A percentile compares a stretch with the other conserved stretches of the same genome.
phyloP scores from a whole-genome alignment of 2,329 filamentous ascomycete genomes.

The Xylaria arbuscula region DNA sequence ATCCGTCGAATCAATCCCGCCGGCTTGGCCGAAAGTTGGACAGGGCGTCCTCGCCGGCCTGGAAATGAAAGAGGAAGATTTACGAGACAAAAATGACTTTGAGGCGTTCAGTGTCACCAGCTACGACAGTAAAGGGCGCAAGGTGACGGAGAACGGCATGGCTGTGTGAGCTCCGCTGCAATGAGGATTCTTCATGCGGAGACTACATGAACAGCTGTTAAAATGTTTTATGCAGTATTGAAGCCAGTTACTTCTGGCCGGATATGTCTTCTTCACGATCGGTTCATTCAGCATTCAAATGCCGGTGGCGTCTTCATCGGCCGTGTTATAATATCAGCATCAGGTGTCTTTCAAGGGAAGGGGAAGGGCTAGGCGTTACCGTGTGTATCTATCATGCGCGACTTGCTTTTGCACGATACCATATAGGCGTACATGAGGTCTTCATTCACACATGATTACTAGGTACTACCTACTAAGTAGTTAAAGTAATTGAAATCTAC shows the following conservation, averaged over 20 bases:
- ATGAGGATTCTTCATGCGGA: background rate
- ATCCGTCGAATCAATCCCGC: constrained; percentile 47
- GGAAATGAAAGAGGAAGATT: constrained; percentile 47
- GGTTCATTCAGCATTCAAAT: background rate
- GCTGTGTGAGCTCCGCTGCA: constrained; percentile 32
- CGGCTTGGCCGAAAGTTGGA: constrained; percentile 49
- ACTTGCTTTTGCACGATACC: background rate
- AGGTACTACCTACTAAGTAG: too few relatives aligned
- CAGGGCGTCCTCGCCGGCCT: constrained; percentile 47
- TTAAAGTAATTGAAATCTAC: too few relatives aligned
- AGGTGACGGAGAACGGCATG: constrained; percentile 50
- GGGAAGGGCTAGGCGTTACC: background rate
- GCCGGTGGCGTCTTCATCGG: background rate
- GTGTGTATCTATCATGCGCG: background rate
- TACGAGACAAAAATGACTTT: constrained; percentile 49
- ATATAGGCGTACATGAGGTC: background rate
- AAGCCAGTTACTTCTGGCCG: background rate
- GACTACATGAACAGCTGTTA: background rate
- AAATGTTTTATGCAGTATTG: background rate
- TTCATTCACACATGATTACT: too few relatives aligned
- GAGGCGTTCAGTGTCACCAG: constrained; percentile 52
- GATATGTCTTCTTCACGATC: background rate
- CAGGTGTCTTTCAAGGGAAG: background rate
- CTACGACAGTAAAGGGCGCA: constrained; percentile 49
- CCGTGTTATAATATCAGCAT: background rate